phyloP scores from a whole-genome alignment of 257 asterid species.

The Nicotiana benthamiana region DNA sequence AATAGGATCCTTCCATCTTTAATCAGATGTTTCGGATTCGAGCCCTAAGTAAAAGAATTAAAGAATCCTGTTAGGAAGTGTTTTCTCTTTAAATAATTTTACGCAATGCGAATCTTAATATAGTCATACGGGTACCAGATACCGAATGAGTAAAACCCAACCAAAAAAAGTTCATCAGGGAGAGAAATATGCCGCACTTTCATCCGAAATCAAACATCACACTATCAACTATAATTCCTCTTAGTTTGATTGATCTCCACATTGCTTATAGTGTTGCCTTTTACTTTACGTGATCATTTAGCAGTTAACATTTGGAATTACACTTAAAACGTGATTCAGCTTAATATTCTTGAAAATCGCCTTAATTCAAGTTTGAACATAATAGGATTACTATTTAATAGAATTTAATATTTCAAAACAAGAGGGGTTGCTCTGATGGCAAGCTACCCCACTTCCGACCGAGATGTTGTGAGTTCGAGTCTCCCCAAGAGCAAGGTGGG shows the following conservation, averaged over 20 bases:
- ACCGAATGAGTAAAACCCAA: no score
- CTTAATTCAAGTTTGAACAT: not conserved
- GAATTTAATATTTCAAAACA: not conserved
- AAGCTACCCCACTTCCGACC: no score
- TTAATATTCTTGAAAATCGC: not conserved
- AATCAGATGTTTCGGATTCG: fast-evolving
- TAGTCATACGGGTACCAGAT: fast-evolving
- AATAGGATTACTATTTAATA: not conserved
- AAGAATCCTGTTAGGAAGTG: no score
- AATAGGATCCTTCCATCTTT: fast-evolving
- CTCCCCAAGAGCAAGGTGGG: no score
- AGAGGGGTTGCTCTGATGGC: no score
- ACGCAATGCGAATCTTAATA: fast-evolving
- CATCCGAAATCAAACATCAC: not conserved
- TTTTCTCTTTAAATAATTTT: no score
- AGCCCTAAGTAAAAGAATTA: fast-evolving
- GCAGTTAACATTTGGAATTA: not conserved
- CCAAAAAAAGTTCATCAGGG: not conserved
- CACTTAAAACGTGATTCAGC: not conserved
- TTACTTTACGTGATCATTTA: not conserved
- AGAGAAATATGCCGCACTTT: not conserved
- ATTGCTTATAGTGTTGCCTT: not conserved
- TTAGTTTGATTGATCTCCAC: not conserved
- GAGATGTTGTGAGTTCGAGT: no score
- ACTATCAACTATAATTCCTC: not conserved